Conservation (phyloP, 2,329 filamentous ascomycete genomes). For the Tolypocladium paradoxum region DNA sequence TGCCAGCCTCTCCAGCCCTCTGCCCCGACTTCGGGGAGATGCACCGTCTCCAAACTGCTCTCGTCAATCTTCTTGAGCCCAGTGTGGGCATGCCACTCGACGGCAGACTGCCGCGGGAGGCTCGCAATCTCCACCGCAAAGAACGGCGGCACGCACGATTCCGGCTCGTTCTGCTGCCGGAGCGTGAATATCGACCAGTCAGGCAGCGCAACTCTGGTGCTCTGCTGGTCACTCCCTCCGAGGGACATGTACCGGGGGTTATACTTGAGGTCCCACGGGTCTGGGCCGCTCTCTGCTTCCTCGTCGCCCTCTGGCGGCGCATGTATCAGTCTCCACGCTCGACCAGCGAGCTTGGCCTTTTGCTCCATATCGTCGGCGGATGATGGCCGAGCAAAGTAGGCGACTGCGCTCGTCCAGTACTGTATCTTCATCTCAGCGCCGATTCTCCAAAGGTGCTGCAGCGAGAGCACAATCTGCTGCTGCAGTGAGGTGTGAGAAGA, state of each 20-base stretch:
- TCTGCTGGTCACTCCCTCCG: conserved; percentile 14
- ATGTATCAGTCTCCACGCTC: conserved; percentile 38
- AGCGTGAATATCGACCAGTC: conserved; percentile 36
- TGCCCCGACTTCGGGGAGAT: conserved; percentile 6
- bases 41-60: conserved; percentile 14
- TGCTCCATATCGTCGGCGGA: conserved; percentile 15
- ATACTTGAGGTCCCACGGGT: conserved; percentile 59
- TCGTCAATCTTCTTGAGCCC: conserved; percentile 36
- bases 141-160: conserved; percentile 46
- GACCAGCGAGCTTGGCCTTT: conserved; percentile 31
- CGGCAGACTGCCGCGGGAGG: conserved; percentile 59
- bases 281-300: conserved; percentile 38
- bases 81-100: conserved; percentile 75
- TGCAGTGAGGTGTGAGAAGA: conserved; percentile 28
- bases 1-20: conserved; percentile 20
- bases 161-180: conserved; percentile 23
- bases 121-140: conserved; percentile 67
- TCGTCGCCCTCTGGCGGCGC: conserved; percentile 33
- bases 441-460: conserved; percentile 87
- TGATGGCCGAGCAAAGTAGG: conserved; percentile 48
- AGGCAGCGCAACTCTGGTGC: conserved; percentile 27
- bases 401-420: conserved; percentile 67
- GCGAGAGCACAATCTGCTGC: conserved; percentile 56
- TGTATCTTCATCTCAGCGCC: conserved; percentile 59
- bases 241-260: conserved; percentile 38